Conservation (phyloP, 495 filamentous ascomycete genomes). For the Hypomontagnella submonticulosa region DNA sequence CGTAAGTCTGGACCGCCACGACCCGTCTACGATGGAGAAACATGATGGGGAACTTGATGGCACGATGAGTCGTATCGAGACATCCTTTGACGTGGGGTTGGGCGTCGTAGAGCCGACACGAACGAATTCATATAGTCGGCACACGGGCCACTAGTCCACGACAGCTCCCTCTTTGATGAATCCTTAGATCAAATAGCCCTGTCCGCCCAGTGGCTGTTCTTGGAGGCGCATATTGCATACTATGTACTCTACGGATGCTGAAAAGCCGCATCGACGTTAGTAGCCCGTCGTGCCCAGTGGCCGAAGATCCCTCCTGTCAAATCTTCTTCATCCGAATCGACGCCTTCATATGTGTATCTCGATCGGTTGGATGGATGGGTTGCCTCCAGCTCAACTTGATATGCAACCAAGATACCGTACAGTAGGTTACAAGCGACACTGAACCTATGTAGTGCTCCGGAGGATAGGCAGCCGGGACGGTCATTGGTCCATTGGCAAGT, state of each 20-base stretch:
- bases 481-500: conserved; percentile 20
- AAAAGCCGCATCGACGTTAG: conserved; percentile 37
- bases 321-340: conserved; percentile 17
- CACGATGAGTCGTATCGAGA: conserved; percentile 37
- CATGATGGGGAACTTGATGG: conserved; percentile 15
- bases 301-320: conserved; percentile 17
- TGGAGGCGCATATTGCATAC: conserved; percentile 32
- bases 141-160: conserved; percentile 37
- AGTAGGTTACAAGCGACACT: conserved; percentile 18
- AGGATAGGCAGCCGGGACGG: conserved; percentile 30
- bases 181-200: conserved; percentile 33
- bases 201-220: conserved; percentile 19
- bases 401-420: conserved; percentile 10
- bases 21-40: conserved; percentile 10
- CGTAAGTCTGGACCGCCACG: conserved; percentile 31
- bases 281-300: conserved; percentile 11
- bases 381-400: conserved; percentile 8
- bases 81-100: conserved; percentile 38
- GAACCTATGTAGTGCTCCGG: conserved; percentile 26
- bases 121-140: conserved; percentile 24
- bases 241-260: conserved; percentile 28
- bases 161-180: conserved; percentile 23
- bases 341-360: conserved; percentile 5
- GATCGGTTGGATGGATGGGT: conserved; percentile 15
- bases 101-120: conserved; percentile 37